phyloP scores from a whole-genome alignment of 2,329 filamentous ascomycete genomes.

The Neofusicoccum ribis region DNA sequence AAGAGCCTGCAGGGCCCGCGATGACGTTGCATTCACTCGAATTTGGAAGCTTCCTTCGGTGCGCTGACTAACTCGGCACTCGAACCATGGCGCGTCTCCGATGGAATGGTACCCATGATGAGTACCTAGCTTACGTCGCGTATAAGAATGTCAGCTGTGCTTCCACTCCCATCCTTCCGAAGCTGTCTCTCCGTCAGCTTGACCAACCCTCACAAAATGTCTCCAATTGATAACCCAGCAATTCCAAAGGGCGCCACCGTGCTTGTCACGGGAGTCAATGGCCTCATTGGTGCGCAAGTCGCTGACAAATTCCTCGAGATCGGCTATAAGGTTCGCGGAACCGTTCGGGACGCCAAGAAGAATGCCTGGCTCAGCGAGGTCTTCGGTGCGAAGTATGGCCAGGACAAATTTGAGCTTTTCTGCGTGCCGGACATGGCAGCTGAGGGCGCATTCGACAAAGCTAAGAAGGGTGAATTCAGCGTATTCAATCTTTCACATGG shows the following conservation, averaged over 20 bases:
- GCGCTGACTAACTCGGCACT: neutral
- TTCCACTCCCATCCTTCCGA: neutral
- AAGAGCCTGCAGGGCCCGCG: neutral
- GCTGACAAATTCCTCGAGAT: conserved; percentile 32
- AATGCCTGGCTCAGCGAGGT: conserved; percentile 32
- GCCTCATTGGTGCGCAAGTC: conserved; percentile 36
- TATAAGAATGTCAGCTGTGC: neutral
- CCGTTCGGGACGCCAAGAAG: conserved; percentile 33
- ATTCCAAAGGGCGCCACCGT: conserved; percentile 29
- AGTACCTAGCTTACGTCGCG: too few relatives aligned
- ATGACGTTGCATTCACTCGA: neutral
- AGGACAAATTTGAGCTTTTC: conserved; percentile 31
- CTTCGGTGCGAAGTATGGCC: conserved; percentile 29
- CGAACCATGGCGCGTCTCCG: neutral
- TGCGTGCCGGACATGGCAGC: conserved; percentile 31
- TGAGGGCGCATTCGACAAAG: conserved; percentile 30
- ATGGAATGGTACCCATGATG: neutral
- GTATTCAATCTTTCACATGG: neutral
- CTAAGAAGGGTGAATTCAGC: conserved; percentile 26
- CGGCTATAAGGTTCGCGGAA: conserved; percentile 39
- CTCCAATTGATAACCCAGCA: conserved; percentile 10
- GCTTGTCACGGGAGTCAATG: conserved; percentile 39
- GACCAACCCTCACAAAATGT: neutral
- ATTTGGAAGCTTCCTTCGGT: neutral
- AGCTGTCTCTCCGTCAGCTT: neutral